A percentile compares a stretch with the other conserved stretches of the same genome.
Evolutionary conservation across 495 filamentous ascomycete species (phyloP).

Genomic region (Pyronema omphalodes): DNA sequence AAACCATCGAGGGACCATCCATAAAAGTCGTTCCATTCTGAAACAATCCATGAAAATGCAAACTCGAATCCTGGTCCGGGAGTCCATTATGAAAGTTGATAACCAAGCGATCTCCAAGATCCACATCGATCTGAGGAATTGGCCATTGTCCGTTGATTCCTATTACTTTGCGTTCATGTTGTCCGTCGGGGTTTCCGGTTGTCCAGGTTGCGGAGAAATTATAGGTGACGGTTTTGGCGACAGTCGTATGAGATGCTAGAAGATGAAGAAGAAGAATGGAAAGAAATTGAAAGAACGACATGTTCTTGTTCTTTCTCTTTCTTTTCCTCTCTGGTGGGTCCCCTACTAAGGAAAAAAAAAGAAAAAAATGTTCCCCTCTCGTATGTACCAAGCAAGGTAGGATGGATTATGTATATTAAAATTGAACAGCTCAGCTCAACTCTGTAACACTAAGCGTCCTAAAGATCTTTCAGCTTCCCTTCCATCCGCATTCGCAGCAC

Average conservation of each 20-base stretch:
- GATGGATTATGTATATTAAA: too few relatives aligned
- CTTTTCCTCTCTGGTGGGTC: too few relatives aligned
- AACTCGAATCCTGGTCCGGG: constrained; percentile 45
- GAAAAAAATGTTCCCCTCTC: too few relatives aligned
- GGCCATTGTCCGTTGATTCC: constrained; percentile 75
- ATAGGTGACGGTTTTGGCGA: constrained; percentile 48
- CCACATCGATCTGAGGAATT: constrained; percentile 45
- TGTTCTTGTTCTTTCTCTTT: too few relatives aligned
- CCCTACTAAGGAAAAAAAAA: too few relatives aligned
- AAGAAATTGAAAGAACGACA: not conserved
- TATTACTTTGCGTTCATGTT: constrained; percentile 46
- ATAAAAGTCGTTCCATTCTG: constrained; percentile 50
- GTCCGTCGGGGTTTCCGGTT: constrained; percentile 59
- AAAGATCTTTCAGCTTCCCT: too few relatives aligned
- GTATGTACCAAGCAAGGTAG: too few relatives aligned
- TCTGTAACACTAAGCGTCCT: too few relatives aligned
- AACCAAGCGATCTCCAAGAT: constrained; percentile 51
- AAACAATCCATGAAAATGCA: constrained; percentile 71
- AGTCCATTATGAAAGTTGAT: constrained; percentile 57
- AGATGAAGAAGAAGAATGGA: constrained; percentile 17
- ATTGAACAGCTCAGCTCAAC: too few relatives aligned
- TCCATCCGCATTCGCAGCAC: too few relatives aligned
- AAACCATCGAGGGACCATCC: constrained; percentile 53
- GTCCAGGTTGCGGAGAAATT: constrained; percentile 72
- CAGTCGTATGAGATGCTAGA: constrained; percentile 25